Evolutionary conservation across 2,329 filamentous ascomycete species (phyloP).

Genomic region (Colletotrichum siamense): DNA sequence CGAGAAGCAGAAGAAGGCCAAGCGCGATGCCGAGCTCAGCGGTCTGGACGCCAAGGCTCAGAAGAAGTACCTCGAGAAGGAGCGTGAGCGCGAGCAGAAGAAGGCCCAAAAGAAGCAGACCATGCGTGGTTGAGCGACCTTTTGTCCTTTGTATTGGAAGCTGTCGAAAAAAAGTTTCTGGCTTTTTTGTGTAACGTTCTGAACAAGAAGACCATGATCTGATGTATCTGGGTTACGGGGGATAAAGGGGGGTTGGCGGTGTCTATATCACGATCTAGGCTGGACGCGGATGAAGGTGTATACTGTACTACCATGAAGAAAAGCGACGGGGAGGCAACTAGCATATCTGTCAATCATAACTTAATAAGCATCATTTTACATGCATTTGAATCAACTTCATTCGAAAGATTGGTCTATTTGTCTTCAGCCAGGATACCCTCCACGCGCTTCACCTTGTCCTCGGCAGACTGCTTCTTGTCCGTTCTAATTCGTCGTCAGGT

Average conservation of each 20-base stretch:
- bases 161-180: background rate
- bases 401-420: background rate
- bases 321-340: background rate
- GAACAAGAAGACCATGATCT: background rate
- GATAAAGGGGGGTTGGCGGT: background rate
- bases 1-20: constrained; percentile 82
- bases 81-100: constrained; percentile 75
- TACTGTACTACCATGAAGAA: constrained; percentile 2
- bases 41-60: constrained; percentile 81
- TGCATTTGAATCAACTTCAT: background rate
- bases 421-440: constrained; percentile 51
- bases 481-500: constrained; percentile 61
- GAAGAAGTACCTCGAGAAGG: constrained; percentile 84
- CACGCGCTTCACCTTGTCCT: constrained; percentile 77
- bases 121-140: constrained; percentile 48
- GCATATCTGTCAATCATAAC: constrained; percentile 9
- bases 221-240: background rate
- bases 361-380: constrained; percentile 4
- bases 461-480: constrained; percentile 82
- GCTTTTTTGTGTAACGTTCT: background rate
- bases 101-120: constrained; percentile 61
- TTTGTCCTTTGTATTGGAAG: background rate
- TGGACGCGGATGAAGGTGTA: constrained; percentile 7
- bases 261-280: constrained; percentile 4
- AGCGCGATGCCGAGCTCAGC: constrained; percentile 83